A percentile compares a stretch with the other conserved stretches of the same genome.
These are phyloP conservation scores for Suhomyces anneliseae DNA, from an alignment of 1,139 yeast genomes.

Conservation along the genomic window DNA sequence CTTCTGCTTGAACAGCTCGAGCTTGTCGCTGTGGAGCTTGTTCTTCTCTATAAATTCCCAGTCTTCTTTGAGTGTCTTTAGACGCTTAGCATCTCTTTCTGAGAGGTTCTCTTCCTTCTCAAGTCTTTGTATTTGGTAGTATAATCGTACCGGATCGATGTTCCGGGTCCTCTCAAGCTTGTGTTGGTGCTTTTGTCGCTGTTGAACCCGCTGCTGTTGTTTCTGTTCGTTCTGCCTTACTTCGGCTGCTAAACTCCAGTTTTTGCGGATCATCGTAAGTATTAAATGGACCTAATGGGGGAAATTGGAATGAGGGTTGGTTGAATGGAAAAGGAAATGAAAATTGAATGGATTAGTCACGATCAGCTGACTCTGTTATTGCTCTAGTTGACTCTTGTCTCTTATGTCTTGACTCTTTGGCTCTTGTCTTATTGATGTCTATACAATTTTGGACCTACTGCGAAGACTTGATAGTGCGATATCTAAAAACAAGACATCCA, in stretches of 20 bases:
- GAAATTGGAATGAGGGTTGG: no score
- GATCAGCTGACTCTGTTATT: no score
- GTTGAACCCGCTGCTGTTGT: constrained; percentile 38
- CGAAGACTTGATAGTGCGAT: no score
- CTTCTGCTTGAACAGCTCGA: constrained; percentile 23
- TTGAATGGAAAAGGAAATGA: no score
- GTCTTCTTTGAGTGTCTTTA: constrained; percentile 33
- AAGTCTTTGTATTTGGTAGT: constrained; percentile 29
- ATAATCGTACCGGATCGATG: constrained; percentile 37
- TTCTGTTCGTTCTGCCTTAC: constrained; percentile 39
- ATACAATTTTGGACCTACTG: no score
- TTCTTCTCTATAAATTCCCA: constrained; percentile 43
- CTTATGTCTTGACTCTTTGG: no score
- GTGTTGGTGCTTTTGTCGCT: constrained; percentile 38
- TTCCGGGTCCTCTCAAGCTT: constrained; percentile 26
- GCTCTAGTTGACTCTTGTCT: no score
- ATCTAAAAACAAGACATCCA: no score
- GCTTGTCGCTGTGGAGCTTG: constrained; percentile 32
- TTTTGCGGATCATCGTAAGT: constrained; percentile 39
- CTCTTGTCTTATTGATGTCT: no score
- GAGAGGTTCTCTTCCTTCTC: constrained; percentile 18
- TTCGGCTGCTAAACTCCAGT: constrained; percentile 46
- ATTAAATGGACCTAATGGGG: not conserved
- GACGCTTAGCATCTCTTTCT: constrained; percentile 23
- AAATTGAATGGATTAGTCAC: no score